phyloP scores from a whole-genome alignment of 352 stramenopile genomes.

The Globisporangium radiosum region DNA sequence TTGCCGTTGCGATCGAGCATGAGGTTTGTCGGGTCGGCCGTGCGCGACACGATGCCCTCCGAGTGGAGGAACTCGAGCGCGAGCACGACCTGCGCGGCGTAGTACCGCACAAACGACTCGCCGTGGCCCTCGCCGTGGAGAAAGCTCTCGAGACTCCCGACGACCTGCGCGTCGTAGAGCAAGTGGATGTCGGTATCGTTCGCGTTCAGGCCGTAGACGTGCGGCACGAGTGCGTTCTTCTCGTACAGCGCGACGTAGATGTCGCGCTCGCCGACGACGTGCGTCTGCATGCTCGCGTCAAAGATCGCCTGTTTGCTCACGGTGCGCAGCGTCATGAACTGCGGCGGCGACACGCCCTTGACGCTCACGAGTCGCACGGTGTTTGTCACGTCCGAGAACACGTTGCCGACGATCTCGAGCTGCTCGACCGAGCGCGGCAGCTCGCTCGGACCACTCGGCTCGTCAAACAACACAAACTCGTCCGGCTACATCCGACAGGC shows the following conservation, averaged over 20 bases:
- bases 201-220: constrained; percentile 59
- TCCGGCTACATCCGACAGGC: constrained; percentile 22
- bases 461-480: constrained; percentile 55
- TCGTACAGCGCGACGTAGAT: constrained; percentile 80
- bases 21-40: constrained; percentile 72
- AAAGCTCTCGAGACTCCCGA: constrained; percentile 77
- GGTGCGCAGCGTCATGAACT: constrained; percentile 67
- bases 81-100: constrained; percentile 79
- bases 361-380: constrained; percentile 65
- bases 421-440: constrained; percentile 51
- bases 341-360: constrained; percentile 41
- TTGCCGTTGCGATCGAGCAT: constrained; percentile 79
- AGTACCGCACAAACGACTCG: constrained; percentile 81
- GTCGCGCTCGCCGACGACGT: constrained; percentile 72
- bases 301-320: constrained; percentile 80
- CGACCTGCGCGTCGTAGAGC: constrained; percentile 75
- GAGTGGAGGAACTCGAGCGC: constrained; percentile 77
- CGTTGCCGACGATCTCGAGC: constrained; percentile 61
- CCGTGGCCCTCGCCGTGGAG: constrained; percentile 56
- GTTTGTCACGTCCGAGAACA: constrained; percentile 73
- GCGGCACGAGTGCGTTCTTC: constrained; percentile 65
- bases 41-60: constrained; percentile 76
- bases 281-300: constrained; percentile 77
- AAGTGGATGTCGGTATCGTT: constrained; percentile 83
- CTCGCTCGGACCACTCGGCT: constrained; percentile 22